Evolutionary conservation across 163 green algal species (phyloP).

Genomic region (Coccomyxa subellipsoidea): DNA sequence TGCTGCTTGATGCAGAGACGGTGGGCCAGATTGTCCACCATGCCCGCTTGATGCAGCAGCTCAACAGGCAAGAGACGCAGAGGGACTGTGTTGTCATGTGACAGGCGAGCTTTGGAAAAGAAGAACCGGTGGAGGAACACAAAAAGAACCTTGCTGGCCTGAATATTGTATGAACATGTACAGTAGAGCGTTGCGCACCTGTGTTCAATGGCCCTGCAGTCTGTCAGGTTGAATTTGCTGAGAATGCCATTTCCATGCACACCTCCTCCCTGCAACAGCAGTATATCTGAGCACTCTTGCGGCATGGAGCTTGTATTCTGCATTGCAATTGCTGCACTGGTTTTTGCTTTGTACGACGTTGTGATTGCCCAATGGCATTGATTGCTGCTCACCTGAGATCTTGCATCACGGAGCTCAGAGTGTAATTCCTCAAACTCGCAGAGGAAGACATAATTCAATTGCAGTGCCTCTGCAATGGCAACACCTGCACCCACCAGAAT

Average conservation of each 20-base stretch:
- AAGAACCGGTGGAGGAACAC: background rate
- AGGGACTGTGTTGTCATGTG: slow-evolving; percentile 16
- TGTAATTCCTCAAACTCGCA: slow-evolving; percentile 87
- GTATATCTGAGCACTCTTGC: background rate
- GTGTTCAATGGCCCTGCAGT: slow-evolving; percentile 60
- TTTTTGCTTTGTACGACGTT: background rate
- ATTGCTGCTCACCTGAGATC: background rate
- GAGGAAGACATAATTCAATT: slow-evolving; percentile 74
- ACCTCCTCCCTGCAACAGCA: slow-evolving; percentile 66
- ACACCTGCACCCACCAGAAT: slow-evolving; percentile 36
- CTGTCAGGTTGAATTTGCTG: slow-evolving; percentile 64
- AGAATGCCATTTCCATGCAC: slow-evolving; percentile 86
- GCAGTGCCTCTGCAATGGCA: slow-evolving; percentile 67
- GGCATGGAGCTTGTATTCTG: background rate
- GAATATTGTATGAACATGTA: background rate
- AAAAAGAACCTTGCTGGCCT: background rate
- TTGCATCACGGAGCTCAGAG: slow-evolving; percentile 26
- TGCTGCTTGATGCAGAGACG: background rate
- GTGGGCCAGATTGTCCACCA: slow-evolving; percentile 17
- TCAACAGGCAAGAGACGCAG: slow-evolving; percentile 12
- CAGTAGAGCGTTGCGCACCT: slow-evolving; percentile 19
- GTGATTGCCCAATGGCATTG: background rate
- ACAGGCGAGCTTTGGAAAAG: background rate
- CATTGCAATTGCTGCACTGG: background rate
- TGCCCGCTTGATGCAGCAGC: slow-evolving; percentile 9